Percentiles rank a stretch among this genome's conserved stretches.
These are phyloP conservation scores for Coemansia sp. DNA, from an alignment of 192 early-diverging fungal genomes.

Conservation along the genomic window DNA sequence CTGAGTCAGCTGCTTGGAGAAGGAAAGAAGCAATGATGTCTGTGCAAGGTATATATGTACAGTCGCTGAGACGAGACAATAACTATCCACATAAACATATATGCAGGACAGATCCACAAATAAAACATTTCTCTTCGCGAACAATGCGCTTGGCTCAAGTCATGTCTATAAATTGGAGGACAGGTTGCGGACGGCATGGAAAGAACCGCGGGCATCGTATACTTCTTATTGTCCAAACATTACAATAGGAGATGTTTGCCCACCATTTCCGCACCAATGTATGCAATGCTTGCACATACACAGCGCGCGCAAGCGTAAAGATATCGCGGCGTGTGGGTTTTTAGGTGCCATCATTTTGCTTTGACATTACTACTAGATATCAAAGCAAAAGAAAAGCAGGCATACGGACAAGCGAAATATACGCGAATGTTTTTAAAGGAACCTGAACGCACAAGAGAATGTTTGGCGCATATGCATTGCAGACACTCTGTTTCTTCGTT, in stretches of 20 bases:
- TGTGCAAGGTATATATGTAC: neutral
- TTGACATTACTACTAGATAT: too few species aligned
- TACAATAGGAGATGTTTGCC: neutral
- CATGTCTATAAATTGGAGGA: neutral
- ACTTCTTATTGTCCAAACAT: too few species aligned
- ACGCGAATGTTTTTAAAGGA: too few species aligned
- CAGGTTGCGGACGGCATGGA: neutral
- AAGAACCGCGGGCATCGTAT: too few species aligned
- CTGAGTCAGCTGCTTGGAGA: neutral
- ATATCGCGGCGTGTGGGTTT: too few species aligned
- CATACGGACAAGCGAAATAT: too few species aligned
- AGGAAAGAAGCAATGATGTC: neutral
- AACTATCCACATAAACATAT: neutral
- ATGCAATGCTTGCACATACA: neutral
- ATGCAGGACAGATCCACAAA: neutral
- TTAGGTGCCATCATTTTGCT: neutral
- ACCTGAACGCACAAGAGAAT: neutral
- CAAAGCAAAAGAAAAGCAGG: too few species aligned
- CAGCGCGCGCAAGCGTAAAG: too few species aligned
- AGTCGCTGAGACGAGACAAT: neutral
- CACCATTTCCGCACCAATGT: neutral
- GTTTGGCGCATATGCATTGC: neutral
- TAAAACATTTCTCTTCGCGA: neutral
- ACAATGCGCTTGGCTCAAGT: neutral
- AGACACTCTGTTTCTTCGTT: neutral